Base-by-base conservation (phyloP, 805 yeast genomes). In the Candida ortonii region DNA sequence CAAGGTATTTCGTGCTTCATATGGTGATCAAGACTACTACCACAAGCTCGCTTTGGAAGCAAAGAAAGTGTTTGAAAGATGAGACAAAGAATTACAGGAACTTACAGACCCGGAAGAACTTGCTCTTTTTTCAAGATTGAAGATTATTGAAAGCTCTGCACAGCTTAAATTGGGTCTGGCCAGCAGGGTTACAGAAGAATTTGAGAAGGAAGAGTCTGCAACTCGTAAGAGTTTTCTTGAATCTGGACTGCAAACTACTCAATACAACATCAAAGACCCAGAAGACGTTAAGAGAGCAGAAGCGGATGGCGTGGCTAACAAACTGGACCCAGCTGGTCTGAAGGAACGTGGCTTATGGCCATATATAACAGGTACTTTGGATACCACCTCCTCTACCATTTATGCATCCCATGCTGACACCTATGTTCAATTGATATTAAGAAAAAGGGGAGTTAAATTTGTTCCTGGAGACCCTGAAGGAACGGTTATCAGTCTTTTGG, bases 1-100 rank as follows among this genome's bases (percentile, higher is more conserved):
- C 50, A 64, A 64, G 43, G 39, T 59, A 15, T 57, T 64, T 36
- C 46, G 68, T 28, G 60, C 62, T 4, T 53, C 53, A 3, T 64
- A 64, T 36, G 65, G 53, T 3, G 57, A 57, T 6, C 52, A 62
- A 36, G 45, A 43, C 5, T 59, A 59, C 38, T 64, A 62, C 41
- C 52, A 48, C 26, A 36, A 44, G 17, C 44, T 53, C 22, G 56
- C 56, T 6, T 37, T 48, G 18, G 28, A 47, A 25, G 51, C 50
- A 5, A 38, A 45, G 6, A 43, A 44, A 7, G 22, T 30, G 8
- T 47, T 40, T 39, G 37, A 40, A 15, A 5, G 33, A 25, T 44
- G 52, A 49, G 46, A 50, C 21, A 25, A 36, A 11, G 48, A 46
- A 3, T 24, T 48, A 12, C 30, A 36, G 16, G 18, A 34, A 11